Base-by-base conservation (phyloP, 805 yeast species). In the Wickerhamiella cacticola region DNA sequence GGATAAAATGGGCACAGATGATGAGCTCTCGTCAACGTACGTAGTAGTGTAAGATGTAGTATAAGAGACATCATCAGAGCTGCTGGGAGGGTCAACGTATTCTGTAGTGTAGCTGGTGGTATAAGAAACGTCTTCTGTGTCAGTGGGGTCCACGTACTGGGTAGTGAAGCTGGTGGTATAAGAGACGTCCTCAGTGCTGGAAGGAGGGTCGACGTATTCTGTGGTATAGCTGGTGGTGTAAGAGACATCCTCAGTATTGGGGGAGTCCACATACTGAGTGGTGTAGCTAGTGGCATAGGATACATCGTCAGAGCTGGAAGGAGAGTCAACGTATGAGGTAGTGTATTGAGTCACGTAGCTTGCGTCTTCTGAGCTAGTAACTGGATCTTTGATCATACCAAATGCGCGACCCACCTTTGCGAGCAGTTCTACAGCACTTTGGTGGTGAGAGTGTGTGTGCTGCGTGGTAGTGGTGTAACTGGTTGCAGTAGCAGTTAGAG, bases 381-480 rank as follows among this genome's bases (percentile, higher is more conserved):
- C 26, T 18, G 22, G 26, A n/a, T 13, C 15, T 2, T 19, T 16
- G 23, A 34, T 28, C 36, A 9, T 31, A 4, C 36, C 36, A 15
- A 31, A 31, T 10, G 19, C 36, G 5, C 36, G 9, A 15, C 36
- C 36, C 5, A 31, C 36, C 16, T 31, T 31, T 4, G 36, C 36
- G 19, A 31, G 36, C 36, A 31, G 36, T 19, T 31, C 36, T 15
- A 4, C 36, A 10, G 36, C 36, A 15, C 36, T 31, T 15, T 31
- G 18, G n/a, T 31, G 36, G 16, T 31, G 36, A 9, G 19, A 3
- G 6, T 31, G 18, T 3, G 45, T 41, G 24, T 41, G 33, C 13
- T 33, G 23, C 6, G 45, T 41, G 13, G 45, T 29, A 13, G 45
- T 41, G 22, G 28, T 21, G 45, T 19, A 41, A 3, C 38, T 29